These are phyloP conservation scores for Sugiyamaella pinicola DNA, from an alignment of 1,139 yeast species.

Conservation along the genomic window DNA sequence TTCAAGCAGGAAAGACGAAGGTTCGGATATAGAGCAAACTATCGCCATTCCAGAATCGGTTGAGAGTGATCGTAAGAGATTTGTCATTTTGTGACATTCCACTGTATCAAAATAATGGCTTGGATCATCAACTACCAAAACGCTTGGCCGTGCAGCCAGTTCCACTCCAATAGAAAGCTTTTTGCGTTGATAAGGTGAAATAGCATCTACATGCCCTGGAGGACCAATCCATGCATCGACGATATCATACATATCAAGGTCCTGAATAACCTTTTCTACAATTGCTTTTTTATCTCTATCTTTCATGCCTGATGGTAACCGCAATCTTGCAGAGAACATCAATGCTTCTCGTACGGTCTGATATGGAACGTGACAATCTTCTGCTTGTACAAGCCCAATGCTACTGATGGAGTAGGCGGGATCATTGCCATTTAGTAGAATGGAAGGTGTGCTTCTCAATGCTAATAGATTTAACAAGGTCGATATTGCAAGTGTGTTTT, in stretches of 20 bases:
- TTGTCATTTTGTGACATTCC: slow-evolving; percentile 59
- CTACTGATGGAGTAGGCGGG: slow-evolving; percentile 54
- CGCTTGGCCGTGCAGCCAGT: slow-evolving; percentile 56
- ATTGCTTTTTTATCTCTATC: slow-evolving; percentile 54
- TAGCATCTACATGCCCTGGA: slow-evolving; percentile 51
- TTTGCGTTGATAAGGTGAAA: slow-evolving; percentile 67
- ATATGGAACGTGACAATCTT: slow-evolving; percentile 60
- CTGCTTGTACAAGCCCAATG: slow-evolving; percentile 69
- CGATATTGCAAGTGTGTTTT: slow-evolving; percentile 70
- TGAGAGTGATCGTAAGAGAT: slow-evolving; percentile 53
- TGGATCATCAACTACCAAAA: slow-evolving; percentile 59
- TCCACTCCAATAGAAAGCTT: slow-evolving; percentile 67
- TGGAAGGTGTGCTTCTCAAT: slow-evolving; percentile 63
- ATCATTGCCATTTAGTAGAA: slow-evolving; percentile 60
- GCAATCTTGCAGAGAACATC: slow-evolving; percentile 59
- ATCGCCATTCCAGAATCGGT: slow-evolving; percentile 56
- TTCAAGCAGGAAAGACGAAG: slow-evolving; percentile 57
- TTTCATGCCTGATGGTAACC: slow-evolving; percentile 55
- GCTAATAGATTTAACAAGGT: slow-evolving; percentile 61
- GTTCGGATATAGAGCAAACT: slow-evolving; percentile 60
- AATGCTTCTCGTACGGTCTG: slow-evolving; percentile 64
- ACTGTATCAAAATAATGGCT: slow-evolving; percentile 63
- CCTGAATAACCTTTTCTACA: slow-evolving; percentile 58
- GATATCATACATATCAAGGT: slow-evolving; percentile 60
- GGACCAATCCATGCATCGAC: slow-evolving; percentile 64